Evolutionary conservation across 176 grass and related monocot genomes (phyloP), one percentile per base, ranked within the genome.

Genomic region (Pharus latifolius): DNA sequence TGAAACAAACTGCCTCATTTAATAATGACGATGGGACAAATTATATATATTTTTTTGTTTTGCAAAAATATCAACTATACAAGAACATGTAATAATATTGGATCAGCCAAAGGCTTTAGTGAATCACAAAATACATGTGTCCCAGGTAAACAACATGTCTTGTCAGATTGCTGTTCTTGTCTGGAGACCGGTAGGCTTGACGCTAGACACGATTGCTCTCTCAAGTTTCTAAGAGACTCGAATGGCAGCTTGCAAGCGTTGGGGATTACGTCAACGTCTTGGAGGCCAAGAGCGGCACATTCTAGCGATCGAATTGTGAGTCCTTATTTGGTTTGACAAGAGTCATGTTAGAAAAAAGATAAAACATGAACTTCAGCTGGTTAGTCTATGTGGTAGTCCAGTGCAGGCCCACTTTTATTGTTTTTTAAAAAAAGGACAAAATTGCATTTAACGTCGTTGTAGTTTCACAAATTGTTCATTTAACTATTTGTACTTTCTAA

Each of bases 111-210:
- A n/a, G n/a, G n/a, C n/a, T 27, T 13, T 27, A 3, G 27, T 64
- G 65, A 37, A 35, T 59, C 70, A 22, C 53, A 22, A 58, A 77
- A 66, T 15, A 45, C 12, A 6, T 75, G 69, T 30, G 1, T 69
- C 46, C 54, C 28, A 56, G 17, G 69, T 0, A 32, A 31, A 54
- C 37, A 70, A 27, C 70, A 80, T 19, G 83, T 75, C 70, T 14
- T 46, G 66, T 78, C 73, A 40, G 38, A 12, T 22, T 26, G 47
- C 49, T 80, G 62, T 85, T 74, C 56, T 74, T 75, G 76, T 80
- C 76, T 56, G 76, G 23, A 48, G 83, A 60, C 56, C 31, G 82
- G 45, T 41, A 24, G 40, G 49, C 19, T 45, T 25, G 63, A 56
- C 45, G 59, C 48, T 80, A 41, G 60, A 52, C 80, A 60, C 14